Base-by-base conservation (phyloP, 495 filamentous ascomycete species). In the Penicillium pulvis region DNA sequence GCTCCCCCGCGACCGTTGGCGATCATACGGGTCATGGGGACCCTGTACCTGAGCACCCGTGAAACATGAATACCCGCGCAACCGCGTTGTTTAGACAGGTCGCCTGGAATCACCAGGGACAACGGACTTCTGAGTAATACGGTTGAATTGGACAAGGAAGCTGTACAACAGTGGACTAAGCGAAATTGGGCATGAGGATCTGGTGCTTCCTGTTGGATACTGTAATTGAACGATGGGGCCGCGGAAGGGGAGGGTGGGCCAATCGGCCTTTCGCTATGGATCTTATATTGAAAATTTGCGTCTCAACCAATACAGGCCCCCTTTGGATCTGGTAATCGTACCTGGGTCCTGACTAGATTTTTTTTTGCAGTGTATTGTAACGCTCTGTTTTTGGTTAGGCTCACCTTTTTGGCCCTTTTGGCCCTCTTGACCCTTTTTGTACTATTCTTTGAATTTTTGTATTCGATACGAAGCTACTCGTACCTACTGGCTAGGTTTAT, bases 181-280 rank as follows among this genome's bases (percentile, higher is more conserved):
- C 69, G 71, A 75, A 75, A 76, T 76, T 75, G 59, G 63, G 58
- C 54, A 51, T 58, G 68, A 50, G 65, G 67, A 69, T 66, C 63
- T 58, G 50, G 35, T n/a, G 52, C 55, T 44, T 65, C 60, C 61
- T 39, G 57, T 76, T 76, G 72, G 72, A 54, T 61, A 53, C 42
- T 59, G 56, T 53, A 9, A 23, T 46, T 55, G 50, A 58, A 55
- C 58, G 52, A 56, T 64, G 63, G 70, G 68, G 60, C 51, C 23
- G 44, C 20, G 30, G 30, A 52, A 43, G 42, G 30, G n/a, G 7
- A 36, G 47, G 26, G 30, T 39, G 54, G 56, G 45, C 64, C 64
- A 67, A 65, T 62, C 52, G 55, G 57, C 20, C 30, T 31, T 7
- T 31, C 47, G 36, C 35, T 43, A 61, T 60, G 54, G 47, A 62